Percentiles rank a stretch among this genome's conserved stretches.
Conservation (phyloP, 306 rosid species). For the Mimosa bimucronata region DNA sequence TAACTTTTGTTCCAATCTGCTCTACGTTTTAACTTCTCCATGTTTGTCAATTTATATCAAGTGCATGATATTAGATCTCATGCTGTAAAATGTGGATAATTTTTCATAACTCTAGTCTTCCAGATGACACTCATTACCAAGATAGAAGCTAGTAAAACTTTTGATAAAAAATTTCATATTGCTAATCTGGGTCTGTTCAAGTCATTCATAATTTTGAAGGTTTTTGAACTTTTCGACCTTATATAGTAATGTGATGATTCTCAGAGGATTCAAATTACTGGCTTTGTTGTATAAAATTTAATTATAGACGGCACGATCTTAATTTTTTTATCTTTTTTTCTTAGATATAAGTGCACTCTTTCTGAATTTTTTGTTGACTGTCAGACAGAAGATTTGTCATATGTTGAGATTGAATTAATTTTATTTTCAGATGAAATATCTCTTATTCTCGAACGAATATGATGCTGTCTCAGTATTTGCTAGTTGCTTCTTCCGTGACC, state of each 20-base stretch:
- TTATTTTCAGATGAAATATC: neutral
- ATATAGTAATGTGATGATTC: conserved; percentile 2
- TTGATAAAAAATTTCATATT: neutral
- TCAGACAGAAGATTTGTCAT: neutral
- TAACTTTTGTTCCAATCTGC: conserved; percentile 15
- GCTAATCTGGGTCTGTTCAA: neutral
- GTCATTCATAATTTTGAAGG: neutral
- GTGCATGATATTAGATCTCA: neutral
- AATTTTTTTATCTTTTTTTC: neutral
- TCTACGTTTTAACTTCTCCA: neutral
- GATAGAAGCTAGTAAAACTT: neutral
- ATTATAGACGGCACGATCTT: neutral
- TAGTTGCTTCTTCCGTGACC: neutral
- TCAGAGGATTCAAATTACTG: neutral
- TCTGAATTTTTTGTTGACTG: neutral
- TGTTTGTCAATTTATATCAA: conserved; percentile 5
- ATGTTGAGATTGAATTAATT: neutral
- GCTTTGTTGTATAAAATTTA: neutral
- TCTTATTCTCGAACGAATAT: neutral
- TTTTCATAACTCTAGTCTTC: neutral
- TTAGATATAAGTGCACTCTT: neutral
- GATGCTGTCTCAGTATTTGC: neutral
- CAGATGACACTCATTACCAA: neutral
- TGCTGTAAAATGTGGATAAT: conserved; percentile 9
- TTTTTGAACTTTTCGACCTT: neutral